Evolutionary conservation across 1,284 basidiomycete species (phyloP).

Genomic region (Ustilago trichophora): DNA sequence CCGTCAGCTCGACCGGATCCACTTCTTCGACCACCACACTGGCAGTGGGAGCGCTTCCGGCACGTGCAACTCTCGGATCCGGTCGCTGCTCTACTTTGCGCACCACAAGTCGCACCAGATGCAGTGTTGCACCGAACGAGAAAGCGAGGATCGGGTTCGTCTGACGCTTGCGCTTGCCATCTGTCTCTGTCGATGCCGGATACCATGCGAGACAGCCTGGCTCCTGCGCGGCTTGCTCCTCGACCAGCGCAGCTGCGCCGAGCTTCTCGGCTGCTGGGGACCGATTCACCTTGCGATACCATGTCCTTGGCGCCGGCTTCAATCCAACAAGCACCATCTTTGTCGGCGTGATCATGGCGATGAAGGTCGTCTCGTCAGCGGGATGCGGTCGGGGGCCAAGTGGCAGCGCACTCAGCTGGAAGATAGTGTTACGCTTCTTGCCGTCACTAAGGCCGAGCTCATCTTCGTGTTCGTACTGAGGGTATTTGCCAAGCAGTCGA

Average conservation of each 20-base stretch:
- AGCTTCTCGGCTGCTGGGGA: constrained; percentile 11
- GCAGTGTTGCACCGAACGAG: constrained; percentile 48
- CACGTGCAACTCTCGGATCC: constrained; percentile 3
- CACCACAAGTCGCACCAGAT: constrained; percentile 46
- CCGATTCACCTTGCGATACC: constrained; percentile 70
- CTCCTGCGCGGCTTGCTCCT: neutral
- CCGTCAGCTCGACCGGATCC: constrained; percentile 35
- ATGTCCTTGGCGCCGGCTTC: constrained; percentile 89
- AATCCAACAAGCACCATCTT: constrained; percentile 93
- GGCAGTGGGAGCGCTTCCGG: neutral
- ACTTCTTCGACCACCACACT: constrained; percentile 27
- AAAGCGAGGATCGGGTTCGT: constrained; percentile 60
- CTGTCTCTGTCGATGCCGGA: constrained; percentile 45
- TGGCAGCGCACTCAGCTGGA: constrained; percentile 83
- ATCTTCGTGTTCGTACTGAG: constrained; percentile 40
- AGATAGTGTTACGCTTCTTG: constrained; percentile 70
- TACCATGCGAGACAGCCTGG: constrained; percentile 58
- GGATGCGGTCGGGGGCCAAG: constrained; percentile 79
- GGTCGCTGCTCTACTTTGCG: constrained; percentile 22
- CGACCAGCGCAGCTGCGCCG: neutral
- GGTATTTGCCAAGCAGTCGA: constrained; percentile 88
- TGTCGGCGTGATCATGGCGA: constrained; percentile 85
- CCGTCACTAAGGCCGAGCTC: constrained; percentile 25
- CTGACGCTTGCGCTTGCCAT: constrained; percentile 35
- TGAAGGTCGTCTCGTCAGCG: constrained; percentile 83